Conservation (phyloP, 148 eudicot genomes). For the Cornus florida region DNA sequence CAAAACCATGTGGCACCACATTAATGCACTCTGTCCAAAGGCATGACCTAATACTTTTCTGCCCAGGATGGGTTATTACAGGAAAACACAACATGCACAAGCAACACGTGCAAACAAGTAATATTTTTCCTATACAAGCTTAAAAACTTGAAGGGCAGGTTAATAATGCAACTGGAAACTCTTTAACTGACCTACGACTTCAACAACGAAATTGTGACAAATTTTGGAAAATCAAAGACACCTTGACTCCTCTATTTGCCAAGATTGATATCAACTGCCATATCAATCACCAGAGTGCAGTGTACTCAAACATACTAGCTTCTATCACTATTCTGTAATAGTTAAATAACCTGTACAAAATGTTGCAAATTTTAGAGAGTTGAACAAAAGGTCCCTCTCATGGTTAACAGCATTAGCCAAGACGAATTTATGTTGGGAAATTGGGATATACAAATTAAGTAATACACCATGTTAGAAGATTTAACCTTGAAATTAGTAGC, state of each 20-base stretch:
- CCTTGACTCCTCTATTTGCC: not conserved
- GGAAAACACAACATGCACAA: too few relatives aligned
- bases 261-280: not conserved
- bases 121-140: not conserved
- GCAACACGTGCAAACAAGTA: not conserved
- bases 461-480: not conserved
- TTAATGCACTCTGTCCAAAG: too few relatives aligned
- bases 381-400: not conserved
- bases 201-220: constrained; percentile 2
- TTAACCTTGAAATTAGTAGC: not conserved
- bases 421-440: not conserved
- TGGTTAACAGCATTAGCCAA: not conserved
- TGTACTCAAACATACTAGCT: not conserved
- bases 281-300: not conserved
- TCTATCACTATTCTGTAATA: not conserved
- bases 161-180: not conserved
- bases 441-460: not conserved
- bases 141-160: constrained; percentile 19
- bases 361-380: not conserved
- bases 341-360: not conserved
- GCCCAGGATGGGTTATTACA: too few relatives aligned
- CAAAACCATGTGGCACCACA: too few relatives aligned
- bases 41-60: too few relatives aligned
- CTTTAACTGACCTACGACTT: not conserved
- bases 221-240: not conserved